Evolutionary conservation across 108 stramenopile genomes (phyloP).

Genomic region (Skeletonema menzelii): DNA sequence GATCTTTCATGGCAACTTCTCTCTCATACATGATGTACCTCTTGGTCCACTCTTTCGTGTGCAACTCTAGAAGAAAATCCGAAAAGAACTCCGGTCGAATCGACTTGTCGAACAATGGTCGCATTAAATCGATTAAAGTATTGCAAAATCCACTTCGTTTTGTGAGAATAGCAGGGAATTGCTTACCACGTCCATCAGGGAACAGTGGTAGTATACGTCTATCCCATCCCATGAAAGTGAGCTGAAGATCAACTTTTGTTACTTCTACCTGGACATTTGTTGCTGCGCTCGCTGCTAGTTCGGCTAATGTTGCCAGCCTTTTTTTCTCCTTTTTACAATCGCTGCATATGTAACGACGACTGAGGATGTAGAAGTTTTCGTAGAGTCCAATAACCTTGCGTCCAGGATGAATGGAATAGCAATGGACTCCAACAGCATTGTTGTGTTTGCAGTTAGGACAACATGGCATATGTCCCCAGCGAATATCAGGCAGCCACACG

Average conservation of each 20-base stretch:
- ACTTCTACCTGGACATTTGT: neutral
- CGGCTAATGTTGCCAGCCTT: neutral
- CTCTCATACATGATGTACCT: neutral
- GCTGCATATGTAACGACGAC: no score
- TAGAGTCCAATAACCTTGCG: no score
- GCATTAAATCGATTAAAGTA: no score
- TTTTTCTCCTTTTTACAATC: no score
- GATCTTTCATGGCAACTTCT: neutral
- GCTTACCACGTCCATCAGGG: no score
- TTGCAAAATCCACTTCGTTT: no score
- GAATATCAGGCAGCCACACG: neutral
- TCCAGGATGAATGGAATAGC: constrained; percentile 28
- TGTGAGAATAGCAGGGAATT: no score
- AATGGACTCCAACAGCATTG: constrained; percentile 18
- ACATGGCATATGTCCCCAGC: constrained; percentile 27
- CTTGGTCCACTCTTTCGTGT: neutral
- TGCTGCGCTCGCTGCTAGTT: neutral
- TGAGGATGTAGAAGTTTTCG: no score
- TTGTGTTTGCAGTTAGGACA: constrained; percentile 32
- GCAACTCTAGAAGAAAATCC: no score
- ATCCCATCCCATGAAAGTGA: neutral
- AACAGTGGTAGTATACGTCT: no score
- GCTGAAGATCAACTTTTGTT: neutral
- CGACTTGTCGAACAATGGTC: no score
- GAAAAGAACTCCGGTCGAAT: no score